phyloP scores from a whole-genome alignment of 2,329 filamentous ascomycete species.

The Colletotrichum theobromicola region DNA sequence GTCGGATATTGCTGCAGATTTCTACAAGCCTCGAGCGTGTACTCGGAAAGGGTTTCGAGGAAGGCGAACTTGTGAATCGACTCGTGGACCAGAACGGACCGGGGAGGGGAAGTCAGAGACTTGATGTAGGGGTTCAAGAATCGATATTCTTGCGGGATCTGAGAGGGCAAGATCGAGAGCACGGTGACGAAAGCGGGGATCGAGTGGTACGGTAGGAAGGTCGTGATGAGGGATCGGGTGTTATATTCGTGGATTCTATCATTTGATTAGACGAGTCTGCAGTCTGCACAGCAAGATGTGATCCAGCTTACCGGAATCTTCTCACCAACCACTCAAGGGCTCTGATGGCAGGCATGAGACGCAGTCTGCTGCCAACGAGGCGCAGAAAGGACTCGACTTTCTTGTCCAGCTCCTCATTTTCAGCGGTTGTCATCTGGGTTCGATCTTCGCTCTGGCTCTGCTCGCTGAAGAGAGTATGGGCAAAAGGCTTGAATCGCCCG shows the following conservation, averaged over 20 bases:
- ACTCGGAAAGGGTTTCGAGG: conserved; percentile 76
- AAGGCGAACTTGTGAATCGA: conserved; percentile 80
- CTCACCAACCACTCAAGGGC: conserved; percentile 94
- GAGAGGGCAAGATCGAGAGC: conserved; percentile 83
- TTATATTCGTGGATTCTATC: conserved; percentile 89
- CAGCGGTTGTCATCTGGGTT: conserved; percentile 77
- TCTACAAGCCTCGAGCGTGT: conserved; percentile 77
- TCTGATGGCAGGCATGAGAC: conserved; percentile 88
- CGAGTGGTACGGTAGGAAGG: conserved; percentile 92
- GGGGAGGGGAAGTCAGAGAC: conserved; percentile 76
- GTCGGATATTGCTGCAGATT: conserved; percentile 76
- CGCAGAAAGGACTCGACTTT: conserved; percentile 84
- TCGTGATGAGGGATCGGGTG: conserved; percentile 75
- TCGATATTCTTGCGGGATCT: conserved; percentile 75
- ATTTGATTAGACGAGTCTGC: background rate
- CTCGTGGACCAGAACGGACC: conserved; percentile 82
- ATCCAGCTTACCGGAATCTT: conserved; percentile 74
- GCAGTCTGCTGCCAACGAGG: conserved; percentile 75
- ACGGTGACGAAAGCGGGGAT: conserved; percentile 85
- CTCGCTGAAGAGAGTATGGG: conserved; percentile 85
- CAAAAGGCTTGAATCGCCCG: conserved; percentile 75
- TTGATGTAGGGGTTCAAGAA: conserved; percentile 88
- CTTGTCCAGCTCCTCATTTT: conserved; percentile 82
- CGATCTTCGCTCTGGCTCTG: conserved; percentile 91
- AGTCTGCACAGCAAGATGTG: conserved; percentile 16